A percentile compares a stretch with the other conserved stretches of the same genome.
phyloP scores from a whole-genome alignment of 768 basidiomycete genomes.

The Galerina marginata region DNA sequence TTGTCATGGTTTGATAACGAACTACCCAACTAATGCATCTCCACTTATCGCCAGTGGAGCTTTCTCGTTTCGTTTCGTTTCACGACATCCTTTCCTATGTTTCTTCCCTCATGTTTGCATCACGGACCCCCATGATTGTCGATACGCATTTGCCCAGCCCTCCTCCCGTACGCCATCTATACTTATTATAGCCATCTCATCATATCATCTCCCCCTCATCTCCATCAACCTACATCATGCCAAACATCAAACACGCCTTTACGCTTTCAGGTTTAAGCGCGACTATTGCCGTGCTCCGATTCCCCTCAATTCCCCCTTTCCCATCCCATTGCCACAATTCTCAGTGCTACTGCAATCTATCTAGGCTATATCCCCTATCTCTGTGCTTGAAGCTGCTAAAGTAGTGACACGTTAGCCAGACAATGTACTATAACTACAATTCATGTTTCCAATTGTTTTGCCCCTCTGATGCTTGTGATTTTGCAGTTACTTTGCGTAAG shows the following conservation, averaged over 20 bases:
- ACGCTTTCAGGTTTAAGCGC: too few relatives aligned
- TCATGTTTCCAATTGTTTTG: not conserved
- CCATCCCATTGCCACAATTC: too few relatives aligned
- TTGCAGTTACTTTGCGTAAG: not conserved
- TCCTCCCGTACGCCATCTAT: constrained; percentile 1
- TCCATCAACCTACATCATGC: too few relatives aligned
- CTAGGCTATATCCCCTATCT: not conserved
- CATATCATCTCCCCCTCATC: not conserved
- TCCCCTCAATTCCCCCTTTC: not conserved
- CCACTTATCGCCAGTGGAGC: not conserved
- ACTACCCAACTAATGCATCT: not conserved
- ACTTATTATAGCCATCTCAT: not conserved
- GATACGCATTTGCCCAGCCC: not conserved
- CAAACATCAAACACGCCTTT: too few relatives aligned
- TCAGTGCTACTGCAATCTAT: not conserved
- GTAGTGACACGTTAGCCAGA: not conserved
- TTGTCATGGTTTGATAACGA: constrained; percentile 19
- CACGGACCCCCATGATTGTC: constrained; percentile 3
- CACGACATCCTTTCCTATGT: not conserved
- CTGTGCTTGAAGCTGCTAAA: constrained; percentile 5
- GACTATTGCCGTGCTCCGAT: too few relatives aligned
- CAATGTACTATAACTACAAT: constrained; percentile 3
- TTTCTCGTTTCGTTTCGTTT: not conserved
- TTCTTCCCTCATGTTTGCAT: constrained; percentile 1
- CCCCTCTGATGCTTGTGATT: not conserved